phyloP scores from a whole-genome alignment of 2,329 filamentous ascomycete genomes.

The Bimuria novae-zelandiae region DNA sequence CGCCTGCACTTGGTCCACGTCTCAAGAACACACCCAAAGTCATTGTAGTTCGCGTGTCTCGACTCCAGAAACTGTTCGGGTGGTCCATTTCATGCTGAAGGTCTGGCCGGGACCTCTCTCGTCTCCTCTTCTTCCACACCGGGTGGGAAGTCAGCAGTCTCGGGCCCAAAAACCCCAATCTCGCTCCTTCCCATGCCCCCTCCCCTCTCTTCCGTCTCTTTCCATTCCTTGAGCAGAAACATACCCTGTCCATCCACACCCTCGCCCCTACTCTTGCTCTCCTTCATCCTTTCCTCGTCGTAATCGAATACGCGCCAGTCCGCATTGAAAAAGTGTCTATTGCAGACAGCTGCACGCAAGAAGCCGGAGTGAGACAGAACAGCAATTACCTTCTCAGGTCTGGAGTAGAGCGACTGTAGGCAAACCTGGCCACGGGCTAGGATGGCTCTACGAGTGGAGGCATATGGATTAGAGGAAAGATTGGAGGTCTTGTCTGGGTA shows the following conservation, averaged over 20 bases:
- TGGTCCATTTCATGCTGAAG: neutral
- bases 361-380: conserved; percentile 71
- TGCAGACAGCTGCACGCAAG: conserved; percentile 61
- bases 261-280: conserved; percentile 42
- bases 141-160: conserved; percentile 35
- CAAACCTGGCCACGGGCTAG: conserved; percentile 59
- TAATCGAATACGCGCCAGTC: conserved; percentile 69
- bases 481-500: conserved; percentile 66
- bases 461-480: conserved; percentile 51
- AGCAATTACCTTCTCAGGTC: conserved; percentile 65
- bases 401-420: conserved; percentile 55
- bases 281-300: conserved; percentile 52
- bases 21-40: too few species aligned
- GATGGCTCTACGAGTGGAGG: conserved; percentile 58
- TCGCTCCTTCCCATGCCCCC: conserved; percentile 59
- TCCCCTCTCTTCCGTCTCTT: conserved; percentile 50
- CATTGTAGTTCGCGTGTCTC: neutral
- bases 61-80: neutral
- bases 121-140: conserved; percentile 18
- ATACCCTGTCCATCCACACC: conserved; percentile 50
- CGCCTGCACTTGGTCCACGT: too few species aligned
- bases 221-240: conserved; percentile 53
- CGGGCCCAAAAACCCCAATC: conserved; percentile 38
- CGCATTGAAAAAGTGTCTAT: conserved; percentile 59
- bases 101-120: conserved; percentile 4